Evolutionary conservation across 2,329 filamentous ascomycete genomes (phyloP), one percentile per base, ranked within the genome.

Genomic region (Colletotrichum australisinense): DNA sequence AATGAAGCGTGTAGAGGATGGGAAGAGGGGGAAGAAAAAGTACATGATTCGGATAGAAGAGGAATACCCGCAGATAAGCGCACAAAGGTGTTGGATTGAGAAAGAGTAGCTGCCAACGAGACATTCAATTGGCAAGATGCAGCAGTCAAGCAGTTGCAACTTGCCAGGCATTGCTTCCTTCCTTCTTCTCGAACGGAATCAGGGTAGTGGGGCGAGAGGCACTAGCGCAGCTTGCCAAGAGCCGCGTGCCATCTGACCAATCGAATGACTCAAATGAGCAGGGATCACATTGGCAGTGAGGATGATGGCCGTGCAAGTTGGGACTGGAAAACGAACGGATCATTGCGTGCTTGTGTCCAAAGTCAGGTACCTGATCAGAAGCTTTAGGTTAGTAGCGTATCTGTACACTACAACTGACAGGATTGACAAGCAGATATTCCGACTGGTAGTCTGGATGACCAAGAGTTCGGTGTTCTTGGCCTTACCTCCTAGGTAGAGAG

Each of bases 201-300:
- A 52, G 46, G 30, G 35, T 52, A 62, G 67, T 56, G 64, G 55
- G 46, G 46, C 30, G 11, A 30, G 2, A 2, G 32, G 24, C 53
- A 55, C 59, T 56, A 69, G 66, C 53, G 71, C n/a, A 46, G n/a
- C 19, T 52, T 42, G 71, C 71, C 67, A 73, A 73, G 71, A 73
- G 71, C 71, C 65, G 64, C 53, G 24, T 66, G 56, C 28, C 24
- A 46, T 9, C 5, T 19, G 16, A 28, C 67, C 67, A 71, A 70
- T 65, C 35, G 62, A 62, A 32, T 30, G n/a, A 24, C 28, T 12
- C 24, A n/a, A 26, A 22, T 22, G 14, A 22, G 24, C 52, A 22
- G 19, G 26, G 19, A 16, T 57, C 22, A 19, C 19, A 22, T 49
- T 49, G 19, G 19, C 19, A 49, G 16, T 22, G 42, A 32, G 30